phyloP scores from a whole-genome alignment of 2,329 filamentous ascomycete genomes.

The Pseudogymnoascus sp. region DNA sequence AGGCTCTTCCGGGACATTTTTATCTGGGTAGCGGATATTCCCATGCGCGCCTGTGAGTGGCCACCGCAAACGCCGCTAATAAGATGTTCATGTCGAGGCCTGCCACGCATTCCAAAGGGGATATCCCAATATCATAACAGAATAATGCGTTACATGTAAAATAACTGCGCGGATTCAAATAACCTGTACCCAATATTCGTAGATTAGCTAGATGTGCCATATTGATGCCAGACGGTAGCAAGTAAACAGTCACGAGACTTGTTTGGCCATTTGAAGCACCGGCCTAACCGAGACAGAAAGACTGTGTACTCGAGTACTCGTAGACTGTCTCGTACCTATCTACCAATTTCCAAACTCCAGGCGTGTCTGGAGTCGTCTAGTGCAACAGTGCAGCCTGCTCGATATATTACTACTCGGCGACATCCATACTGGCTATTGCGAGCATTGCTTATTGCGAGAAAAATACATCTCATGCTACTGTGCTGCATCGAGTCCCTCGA shows the following conservation, averaged over 20 bases:
- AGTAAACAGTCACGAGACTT: constrained; percentile 10
- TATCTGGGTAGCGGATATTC: background rate
- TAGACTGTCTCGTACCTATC: constrained; percentile 9
- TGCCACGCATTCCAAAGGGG: constrained; percentile 2
- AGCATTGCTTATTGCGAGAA: background rate
- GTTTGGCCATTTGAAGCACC: constrained; percentile 2
- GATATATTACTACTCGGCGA: background rate
- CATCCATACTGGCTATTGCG: constrained; percentile 1
- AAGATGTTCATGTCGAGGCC: constrained; percentile 10
- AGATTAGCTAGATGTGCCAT: constrained; percentile 5
- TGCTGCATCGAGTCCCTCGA: constrained; percentile 6
- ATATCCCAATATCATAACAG: constrained; percentile 7
- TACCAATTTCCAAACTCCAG: constrained; percentile 10
- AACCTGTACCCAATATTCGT: background rate
- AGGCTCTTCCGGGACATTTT: constrained; percentile 10
- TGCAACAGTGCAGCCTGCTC: constrained; percentile 8
- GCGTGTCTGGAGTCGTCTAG: constrained; percentile 9
- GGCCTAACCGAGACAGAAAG: constrained; percentile 11
- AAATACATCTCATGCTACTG: background rate
- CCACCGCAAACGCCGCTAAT: constrained; percentile 9
- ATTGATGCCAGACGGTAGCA: constrained; percentile 3
- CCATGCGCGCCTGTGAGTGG: background rate
- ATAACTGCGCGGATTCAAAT: background rate
- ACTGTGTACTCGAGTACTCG: constrained; percentile 9
- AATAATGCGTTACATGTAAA: background rate